A percentile compares a stretch with the other conserved stretches of the same genome.
phyloP scores from a whole-genome alignment of 352 stramenopile species.

The Pythium phragmitis region DNA sequence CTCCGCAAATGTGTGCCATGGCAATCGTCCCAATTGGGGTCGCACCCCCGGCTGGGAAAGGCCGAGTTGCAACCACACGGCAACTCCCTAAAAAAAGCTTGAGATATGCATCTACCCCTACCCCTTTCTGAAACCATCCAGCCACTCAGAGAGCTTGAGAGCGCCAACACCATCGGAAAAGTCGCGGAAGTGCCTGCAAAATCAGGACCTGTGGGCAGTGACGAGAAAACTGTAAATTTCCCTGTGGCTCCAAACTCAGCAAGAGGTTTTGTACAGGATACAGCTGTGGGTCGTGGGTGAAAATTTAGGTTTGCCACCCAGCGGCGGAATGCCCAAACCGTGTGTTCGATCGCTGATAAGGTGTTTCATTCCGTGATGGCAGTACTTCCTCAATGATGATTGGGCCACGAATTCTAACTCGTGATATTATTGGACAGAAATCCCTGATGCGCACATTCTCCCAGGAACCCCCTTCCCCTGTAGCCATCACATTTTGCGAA shows the following conservation, averaged over 20 bases:
- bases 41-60: background rate
- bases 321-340: conserved; percentile 6
- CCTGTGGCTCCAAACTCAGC: background rate
- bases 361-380: conserved; percentile 9
- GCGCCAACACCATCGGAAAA: conserved; percentile 24
- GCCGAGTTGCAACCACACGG: background rate
- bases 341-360: background rate
- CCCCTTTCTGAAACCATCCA: conserved; percentile 7
- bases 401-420: background rate
- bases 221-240: background rate
- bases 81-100: background rate
- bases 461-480: conserved; percentile 2
- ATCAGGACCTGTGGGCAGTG: background rate
- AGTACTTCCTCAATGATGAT: background rate
- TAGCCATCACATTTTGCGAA: conserved; percentile 11
- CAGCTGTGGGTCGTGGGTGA: no score
- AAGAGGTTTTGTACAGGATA: no score
- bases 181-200: conserved; percentile 7
- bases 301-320: background rate
- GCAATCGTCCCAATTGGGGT: background rate
- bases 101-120: conserved; percentile 11
- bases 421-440: conserved; percentile 1
- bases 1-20: background rate
- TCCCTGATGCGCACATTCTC: background rate
- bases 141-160: conserved; percentile 14